phyloP scores from a whole-genome alignment of 2,329 filamentous ascomycete genomes.

The Verticillium albo-atrum region DNA sequence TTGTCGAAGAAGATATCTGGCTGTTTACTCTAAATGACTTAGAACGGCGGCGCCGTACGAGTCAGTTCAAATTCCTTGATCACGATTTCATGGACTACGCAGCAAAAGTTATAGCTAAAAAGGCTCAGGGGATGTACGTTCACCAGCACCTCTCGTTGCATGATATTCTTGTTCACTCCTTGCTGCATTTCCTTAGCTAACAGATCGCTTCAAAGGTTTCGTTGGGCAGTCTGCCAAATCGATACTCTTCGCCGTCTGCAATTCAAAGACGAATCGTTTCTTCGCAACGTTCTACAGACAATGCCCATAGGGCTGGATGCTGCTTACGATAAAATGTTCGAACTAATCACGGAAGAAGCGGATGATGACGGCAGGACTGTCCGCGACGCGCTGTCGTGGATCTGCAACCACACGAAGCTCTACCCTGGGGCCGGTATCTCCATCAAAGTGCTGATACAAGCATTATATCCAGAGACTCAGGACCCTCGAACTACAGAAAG shows the following conservation, averaged over 20 bases:
- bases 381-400: neutral
- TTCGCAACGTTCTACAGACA: neutral
- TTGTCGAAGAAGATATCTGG: neutral
- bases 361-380: neutral
- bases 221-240: neutral
- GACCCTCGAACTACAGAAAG: neutral
- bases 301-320: neutral
- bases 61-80: too few relatives aligned
- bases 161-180: too few relatives aligned
- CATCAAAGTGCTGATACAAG: neutral
- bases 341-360: neutral
- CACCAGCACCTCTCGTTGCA: too few relatives aligned
- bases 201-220: neutral
- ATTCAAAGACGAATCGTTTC: neutral
- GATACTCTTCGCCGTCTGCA: neutral
- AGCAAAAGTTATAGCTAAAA: neutral
- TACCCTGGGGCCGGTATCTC: neutral
- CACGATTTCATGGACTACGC: neutral
- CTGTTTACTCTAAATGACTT: neutral
- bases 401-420: neutral
- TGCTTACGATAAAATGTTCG: neutral
- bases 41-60: neutral
- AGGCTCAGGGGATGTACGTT: neutral
- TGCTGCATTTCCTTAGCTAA: too few relatives aligned
- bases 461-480: neutral